Evolutionary conservation across 2,329 filamentous ascomycete genomes (phyloP).

Genomic region (Cercospora zeina): DNA sequence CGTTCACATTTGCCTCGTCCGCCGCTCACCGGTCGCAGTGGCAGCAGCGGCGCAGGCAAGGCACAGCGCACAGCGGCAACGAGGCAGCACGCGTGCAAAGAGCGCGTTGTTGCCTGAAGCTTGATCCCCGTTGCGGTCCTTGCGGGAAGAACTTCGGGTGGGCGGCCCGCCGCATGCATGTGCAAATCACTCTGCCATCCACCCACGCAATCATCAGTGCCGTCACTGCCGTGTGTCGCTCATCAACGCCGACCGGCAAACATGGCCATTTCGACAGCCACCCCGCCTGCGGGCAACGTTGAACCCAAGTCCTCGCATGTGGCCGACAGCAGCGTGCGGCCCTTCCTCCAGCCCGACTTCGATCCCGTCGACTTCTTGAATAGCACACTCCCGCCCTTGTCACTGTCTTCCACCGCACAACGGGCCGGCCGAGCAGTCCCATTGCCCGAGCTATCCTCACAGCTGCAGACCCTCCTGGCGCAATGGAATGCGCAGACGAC

Average conservation of each 20-base stretch:
- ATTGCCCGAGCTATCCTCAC: constrained; percentile 73
- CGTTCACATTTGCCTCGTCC: too few species aligned
- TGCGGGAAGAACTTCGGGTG: neutral
- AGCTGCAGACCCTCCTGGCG: constrained; percentile 80
- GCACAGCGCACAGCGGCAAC: constrained; percentile 5
- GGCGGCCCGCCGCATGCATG: neutral
- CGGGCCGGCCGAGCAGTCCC: constrained; percentile 51
- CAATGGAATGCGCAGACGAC: constrained; percentile 87
- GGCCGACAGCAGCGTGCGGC: constrained; percentile 68
- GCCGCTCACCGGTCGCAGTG: constrained; percentile 3
- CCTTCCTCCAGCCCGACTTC: constrained; percentile 75
- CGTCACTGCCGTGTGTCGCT: neutral
- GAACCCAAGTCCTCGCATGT: constrained; percentile 59
- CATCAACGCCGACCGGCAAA: neutral
- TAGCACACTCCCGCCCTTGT: constrained; percentile 68
- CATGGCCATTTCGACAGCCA: constrained; percentile 21
- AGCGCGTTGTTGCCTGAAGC: constrained; percentile 16
- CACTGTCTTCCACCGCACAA: constrained; percentile 48
- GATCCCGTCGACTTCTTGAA: constrained; percentile 87
- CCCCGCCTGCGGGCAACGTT: constrained; percentile 14
- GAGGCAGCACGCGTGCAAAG: neutral
- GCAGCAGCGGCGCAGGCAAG: neutral
- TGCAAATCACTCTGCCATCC: neutral
- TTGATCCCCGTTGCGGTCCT: neutral
- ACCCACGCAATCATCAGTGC: too few species aligned